phyloP scores from a whole-genome alignment of 345 rosid genomes.

The Iberis pinnata region DNA sequence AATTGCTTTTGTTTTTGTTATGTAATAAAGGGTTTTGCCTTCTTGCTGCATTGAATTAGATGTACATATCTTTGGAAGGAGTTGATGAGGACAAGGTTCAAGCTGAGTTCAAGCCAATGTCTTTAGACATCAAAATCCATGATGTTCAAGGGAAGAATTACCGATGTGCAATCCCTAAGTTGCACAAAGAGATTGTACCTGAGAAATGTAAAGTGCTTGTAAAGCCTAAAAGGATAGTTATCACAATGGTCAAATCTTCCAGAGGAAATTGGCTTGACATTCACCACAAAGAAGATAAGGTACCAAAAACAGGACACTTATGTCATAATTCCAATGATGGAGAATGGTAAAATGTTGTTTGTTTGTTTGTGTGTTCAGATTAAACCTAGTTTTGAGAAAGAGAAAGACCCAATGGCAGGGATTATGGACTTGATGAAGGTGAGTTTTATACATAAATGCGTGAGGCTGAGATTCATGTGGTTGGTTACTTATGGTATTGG shows the following conservation, averaged over 20 bases:
- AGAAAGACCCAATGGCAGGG: slow-evolving; percentile 94
- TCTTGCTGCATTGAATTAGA: slow-evolving; percentile 32
- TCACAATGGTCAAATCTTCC: slow-evolving; percentile 64
- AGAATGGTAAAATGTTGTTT: background rate
- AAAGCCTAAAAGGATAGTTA: slow-evolving; percentile 61
- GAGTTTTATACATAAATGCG: background rate
- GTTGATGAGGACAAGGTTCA: slow-evolving; percentile 63
- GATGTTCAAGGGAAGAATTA: slow-evolving; percentile 79
- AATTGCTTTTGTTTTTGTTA: background rate
- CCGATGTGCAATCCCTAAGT: slow-evolving; percentile 56
- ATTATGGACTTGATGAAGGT: slow-evolving; percentile 98
- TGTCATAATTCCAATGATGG: background rate
- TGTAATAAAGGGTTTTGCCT: background rate
- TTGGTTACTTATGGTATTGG: background rate
- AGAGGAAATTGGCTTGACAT: slow-evolving; percentile 87
- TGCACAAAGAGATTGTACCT: slow-evolving; percentile 70
- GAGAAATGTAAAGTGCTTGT: slow-evolving; percentile 69
- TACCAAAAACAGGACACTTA: slow-evolving; percentile 5
- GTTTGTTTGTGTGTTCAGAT: slow-evolving; percentile 35
- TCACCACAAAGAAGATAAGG: slow-evolving; percentile 89
- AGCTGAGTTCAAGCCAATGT: slow-evolving; percentile 57
- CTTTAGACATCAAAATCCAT: slow-evolving; percentile 68
- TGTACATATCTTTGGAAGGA: slow-evolving; percentile 75
- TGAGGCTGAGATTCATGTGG: background rate
- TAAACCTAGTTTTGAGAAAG: slow-evolving; percentile 70